These are phyloP conservation scores for Neopestalotiopsis clavispora DNA, from an alignment of 2,329 filamentous ascomycete genomes.

Conservation along the genomic window DNA sequence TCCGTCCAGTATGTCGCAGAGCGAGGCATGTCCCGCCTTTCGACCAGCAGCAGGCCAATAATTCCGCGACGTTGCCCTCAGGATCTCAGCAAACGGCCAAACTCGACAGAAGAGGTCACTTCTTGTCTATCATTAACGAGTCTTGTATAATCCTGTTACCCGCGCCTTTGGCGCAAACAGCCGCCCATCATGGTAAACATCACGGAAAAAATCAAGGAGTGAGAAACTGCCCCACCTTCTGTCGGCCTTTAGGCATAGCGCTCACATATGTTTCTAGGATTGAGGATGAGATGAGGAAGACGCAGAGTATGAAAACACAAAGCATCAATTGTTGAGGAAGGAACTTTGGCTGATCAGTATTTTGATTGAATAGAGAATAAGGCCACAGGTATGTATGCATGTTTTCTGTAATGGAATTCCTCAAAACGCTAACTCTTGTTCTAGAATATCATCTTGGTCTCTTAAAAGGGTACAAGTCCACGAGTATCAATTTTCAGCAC, in stretches of 20 bases:
- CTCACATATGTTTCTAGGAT: conserved; percentile 67
- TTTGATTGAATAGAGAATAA: conserved; percentile 80
- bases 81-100: neutral
- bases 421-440: conserved; percentile 6
- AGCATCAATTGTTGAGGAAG: conserved; percentile 2
- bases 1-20: neutral
- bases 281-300: conserved; percentile 99
- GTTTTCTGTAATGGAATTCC: neutral
- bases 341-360: conserved; percentile 21
- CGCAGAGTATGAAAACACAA: conserved; percentile 75
- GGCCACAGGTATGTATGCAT: conserved; percentile 74
- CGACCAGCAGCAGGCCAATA: neutral
- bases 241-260: conserved; percentile 25
- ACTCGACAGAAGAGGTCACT: neutral
- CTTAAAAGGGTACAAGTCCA: conserved; percentile 81
- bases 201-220: conserved; percentile 99
- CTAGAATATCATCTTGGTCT: conserved; percentile 97
- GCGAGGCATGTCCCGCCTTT: neutral
- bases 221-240: conserved; percentile 38
- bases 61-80: neutral
- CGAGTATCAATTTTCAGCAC: no score
- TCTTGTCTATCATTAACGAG: neutral
- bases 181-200: conserved; percentile 89
- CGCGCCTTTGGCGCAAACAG: conserved; percentile 17
- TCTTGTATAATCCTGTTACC: neutral